Percentiles rank a stretch among this genome's conserved stretches.
Evolutionary conservation across 2,329 filamentous ascomycete species (phyloP).

Genomic region (Talaromyces verruculosus): DNA sequence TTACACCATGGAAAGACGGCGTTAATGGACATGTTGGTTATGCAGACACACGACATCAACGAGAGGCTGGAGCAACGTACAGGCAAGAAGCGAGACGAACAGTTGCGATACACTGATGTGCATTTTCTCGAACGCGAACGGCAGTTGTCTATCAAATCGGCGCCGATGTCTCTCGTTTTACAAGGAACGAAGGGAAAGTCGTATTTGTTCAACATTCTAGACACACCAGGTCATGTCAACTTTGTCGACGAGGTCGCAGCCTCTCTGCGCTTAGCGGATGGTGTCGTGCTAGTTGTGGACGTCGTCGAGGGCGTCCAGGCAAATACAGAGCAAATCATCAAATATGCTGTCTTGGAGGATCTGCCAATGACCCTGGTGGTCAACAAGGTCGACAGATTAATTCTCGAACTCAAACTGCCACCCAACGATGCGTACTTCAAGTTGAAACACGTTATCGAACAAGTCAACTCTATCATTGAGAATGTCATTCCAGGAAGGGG

Average conservation of each 20-base stretch:
- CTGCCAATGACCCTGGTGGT: slow-evolving; percentile 85
- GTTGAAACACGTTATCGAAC: slow-evolving; percentile 96
- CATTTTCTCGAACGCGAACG: slow-evolving; percentile 86
- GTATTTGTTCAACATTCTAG: slow-evolving; percentile 89
- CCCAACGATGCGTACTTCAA: slow-evolving; percentile 98
- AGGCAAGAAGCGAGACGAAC: slow-evolving; percentile 80
- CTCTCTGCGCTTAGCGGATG: slow-evolving; percentile 81
- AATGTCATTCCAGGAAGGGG: slow-evolving; percentile 79
- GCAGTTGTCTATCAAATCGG: slow-evolving; percentile 86
- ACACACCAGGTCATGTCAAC: slow-evolving; percentile 96
- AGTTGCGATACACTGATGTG: slow-evolving; percentile 91
- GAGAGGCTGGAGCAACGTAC: slow-evolving; percentile 76
- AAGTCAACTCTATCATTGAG: slow-evolving; percentile 95
- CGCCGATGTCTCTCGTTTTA: slow-evolving; percentile 90
- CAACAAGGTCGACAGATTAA: slow-evolving; percentile 96
- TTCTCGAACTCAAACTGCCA: slow-evolving; percentile 89
- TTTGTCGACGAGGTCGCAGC: slow-evolving; percentile 97
- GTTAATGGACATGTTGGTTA: slow-evolving; percentile 96
- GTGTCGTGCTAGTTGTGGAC: slow-evolving; percentile 89
- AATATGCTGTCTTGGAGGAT: slow-evolving; percentile 86
- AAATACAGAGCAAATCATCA: slow-evolving; percentile 96
- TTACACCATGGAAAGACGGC: slow-evolving; percentile 97
- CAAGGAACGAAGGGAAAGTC: slow-evolving; percentile 90
- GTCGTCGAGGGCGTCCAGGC: slow-evolving; percentile 98
- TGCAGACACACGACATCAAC: slow-evolving; percentile 87